A percentile compares a stretch with the other conserved stretches of the same genome.
These are phyloP conservation scores for Backusella macrospora DNA, from an alignment of 192 early-diverging fungal genomes.

Conservation along the genomic window DNA sequence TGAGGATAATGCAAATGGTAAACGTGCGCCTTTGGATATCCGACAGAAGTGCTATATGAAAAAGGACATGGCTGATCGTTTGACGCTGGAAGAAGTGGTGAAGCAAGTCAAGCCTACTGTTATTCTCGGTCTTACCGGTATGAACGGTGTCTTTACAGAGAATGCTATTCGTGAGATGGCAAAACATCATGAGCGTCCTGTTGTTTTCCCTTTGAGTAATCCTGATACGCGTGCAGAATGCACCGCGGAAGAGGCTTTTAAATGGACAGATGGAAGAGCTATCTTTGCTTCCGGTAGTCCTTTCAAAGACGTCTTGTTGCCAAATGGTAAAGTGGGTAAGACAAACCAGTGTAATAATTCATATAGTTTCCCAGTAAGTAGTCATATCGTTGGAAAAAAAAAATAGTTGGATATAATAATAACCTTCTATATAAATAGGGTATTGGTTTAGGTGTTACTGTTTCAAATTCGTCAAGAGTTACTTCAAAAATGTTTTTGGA, in stretches of 20 bases:
- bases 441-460: constrained; percentile 83
- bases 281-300: constrained; percentile 96
- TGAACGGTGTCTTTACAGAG: constrained; percentile 47
- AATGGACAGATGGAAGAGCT: constrained; percentile 78
- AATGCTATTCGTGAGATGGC: constrained; percentile 63
- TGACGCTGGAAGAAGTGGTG: constrained; percentile 45
- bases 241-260: constrained; percentile 91
- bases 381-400: not conserved
- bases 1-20: constrained; percentile 22
- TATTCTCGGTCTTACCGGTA: constrained; percentile 43
- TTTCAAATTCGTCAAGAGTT: constrained; percentile 69
- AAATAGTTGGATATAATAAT: no score
- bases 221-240: constrained; percentile 91
- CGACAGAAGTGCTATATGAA: constrained; percentile 46
- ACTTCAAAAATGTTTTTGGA: constrained; percentile 84
- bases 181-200: constrained; percentile 72
- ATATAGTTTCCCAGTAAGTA: constrained; percentile 89
- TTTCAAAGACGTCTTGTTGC: constrained; percentile 78
- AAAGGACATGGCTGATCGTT: constrained; percentile 44
- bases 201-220: constrained; percentile 94
- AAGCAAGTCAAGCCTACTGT: constrained; percentile 46
- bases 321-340: constrained; percentile 56
- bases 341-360: constrained; percentile 96
- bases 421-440: constrained; percentile 62
- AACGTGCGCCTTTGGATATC: constrained; percentile 38